Base-by-base conservation (phyloP, 768 basidiomycete species). In the Boletus sp. region DNA sequence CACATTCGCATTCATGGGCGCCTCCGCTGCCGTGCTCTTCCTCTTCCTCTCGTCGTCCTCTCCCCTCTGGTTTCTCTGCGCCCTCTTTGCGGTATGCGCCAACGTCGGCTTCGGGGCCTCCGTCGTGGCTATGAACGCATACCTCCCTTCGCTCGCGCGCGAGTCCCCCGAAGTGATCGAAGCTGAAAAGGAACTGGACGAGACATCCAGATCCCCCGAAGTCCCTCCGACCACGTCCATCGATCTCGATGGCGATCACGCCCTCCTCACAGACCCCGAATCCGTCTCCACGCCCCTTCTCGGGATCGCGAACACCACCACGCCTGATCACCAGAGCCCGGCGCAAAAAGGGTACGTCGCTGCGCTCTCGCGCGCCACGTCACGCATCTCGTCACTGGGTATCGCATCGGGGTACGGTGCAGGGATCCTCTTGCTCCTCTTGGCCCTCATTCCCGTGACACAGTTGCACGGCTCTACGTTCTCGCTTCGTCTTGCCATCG, bases 41-140 rank as follows among this genome's bases (percentile, higher is more conserved):
- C 77, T 96, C 50, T 47, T 84, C 13, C 76, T 96, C 6, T 79
- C 92, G 0, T 89, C 90, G 0, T 72, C 83, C 0, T 89, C 88
- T 0, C 74, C 82, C 0, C 49, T 89, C 6, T 94, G 93, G 87
- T 75, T 79, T 1, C 62, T 89, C 5, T 81, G 81, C 0, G 84
- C 89, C 1, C 63, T 87, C 0, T 75, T 97, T 4, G 87, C 89
- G 0, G 79, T 90, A 42, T 72, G 80, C 7, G 88, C 93, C 9
- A 96, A 95, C 64, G 85, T 93, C 13, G 83, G 85, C 3, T 97
- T 97, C 59, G 90, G 93, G 2, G 88, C 87, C 0, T 89, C 87
- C 4, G 77, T 87, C 10, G 95, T 98, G 4, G 93, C 93, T 19
- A 83, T 92, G 78, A 98, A 98, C 65, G 82, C 92, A 0, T 96